Evolutionary conservation across 768 basidiomycete genomes (phyloP).

Genomic region (Phanerochaete carnosa): DNA sequence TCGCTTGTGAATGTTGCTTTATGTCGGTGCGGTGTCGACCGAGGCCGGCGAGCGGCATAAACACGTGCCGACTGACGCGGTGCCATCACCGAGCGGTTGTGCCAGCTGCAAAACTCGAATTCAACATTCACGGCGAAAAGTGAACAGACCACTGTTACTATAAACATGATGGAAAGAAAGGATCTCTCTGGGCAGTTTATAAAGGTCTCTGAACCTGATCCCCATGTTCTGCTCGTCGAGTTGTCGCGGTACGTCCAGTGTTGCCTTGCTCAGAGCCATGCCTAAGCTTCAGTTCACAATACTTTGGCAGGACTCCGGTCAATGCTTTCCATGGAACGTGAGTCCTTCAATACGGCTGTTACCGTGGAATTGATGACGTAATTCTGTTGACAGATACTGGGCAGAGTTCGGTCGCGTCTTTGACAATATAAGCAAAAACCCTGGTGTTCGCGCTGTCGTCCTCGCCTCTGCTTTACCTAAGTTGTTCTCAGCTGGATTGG

Average conservation of each 20-base stretch:
- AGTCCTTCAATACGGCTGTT: constrained; percentile 3
- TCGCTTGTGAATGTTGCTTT: too few species aligned
- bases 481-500: constrained; percentile 81
- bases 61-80: too few species aligned
- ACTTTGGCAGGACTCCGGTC: constrained; percentile 47
- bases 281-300: not conserved
- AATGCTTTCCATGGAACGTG: constrained; percentile 63
- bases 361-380: not conserved
- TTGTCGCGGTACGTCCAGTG: constrained; percentile 31
- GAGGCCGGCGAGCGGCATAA: too few species aligned
- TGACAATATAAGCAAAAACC: constrained; percentile 45
- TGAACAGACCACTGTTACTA: not conserved
- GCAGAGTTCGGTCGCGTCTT: constrained; percentile 62
- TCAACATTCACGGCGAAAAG: too few species aligned
- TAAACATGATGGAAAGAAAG: not conserved
- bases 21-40: too few species aligned
- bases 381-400: constrained; percentile 68
- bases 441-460: constrained; percentile 68
- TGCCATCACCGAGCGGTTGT: too few species aligned
- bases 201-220: constrained; percentile 31
- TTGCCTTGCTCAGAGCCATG: not conserved
- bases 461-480: constrained; percentile 69
- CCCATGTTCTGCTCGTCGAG: constrained; percentile 39
- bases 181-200: constrained; percentile 26
- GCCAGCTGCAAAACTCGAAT: too few species aligned